These are phyloP conservation scores for Venturia oleaginea DNA, from an alignment of 2,329 filamentous ascomycete species.

Conservation along the genomic window DNA sequence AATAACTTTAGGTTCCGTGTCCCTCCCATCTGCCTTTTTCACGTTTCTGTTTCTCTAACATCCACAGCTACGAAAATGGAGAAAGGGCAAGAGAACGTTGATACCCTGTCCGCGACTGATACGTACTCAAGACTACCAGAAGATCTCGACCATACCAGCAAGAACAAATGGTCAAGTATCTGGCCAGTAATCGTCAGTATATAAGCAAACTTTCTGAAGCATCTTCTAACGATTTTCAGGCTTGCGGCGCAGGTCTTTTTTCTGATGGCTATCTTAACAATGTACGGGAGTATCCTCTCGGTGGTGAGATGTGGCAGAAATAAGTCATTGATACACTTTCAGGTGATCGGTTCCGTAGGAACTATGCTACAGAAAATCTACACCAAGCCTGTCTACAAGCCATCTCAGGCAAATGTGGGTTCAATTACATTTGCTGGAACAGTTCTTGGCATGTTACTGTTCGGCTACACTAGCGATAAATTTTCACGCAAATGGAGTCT, in stretches of 20 bases:
- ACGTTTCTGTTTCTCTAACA: background rate
- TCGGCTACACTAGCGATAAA: slow-evolving; percentile 73
- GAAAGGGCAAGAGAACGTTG: background rate
- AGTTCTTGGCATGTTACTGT: slow-evolving; percentile 70
- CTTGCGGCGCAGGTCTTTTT: slow-evolving; percentile 69
- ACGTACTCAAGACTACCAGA: background rate
- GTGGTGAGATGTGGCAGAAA: background rate
- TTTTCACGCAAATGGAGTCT: slow-evolving; percentile 79
- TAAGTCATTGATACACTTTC: background rate
- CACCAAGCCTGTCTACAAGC: slow-evolving; percentile 57
- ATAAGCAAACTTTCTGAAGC: background rate
- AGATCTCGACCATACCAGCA: slow-evolving; percentile 9
- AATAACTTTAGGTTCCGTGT: too few relatives aligned
- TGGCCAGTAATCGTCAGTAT: slow-evolving; percentile 12
- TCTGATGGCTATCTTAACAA: slow-evolving; percentile 90
- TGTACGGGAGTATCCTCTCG: slow-evolving; percentile 35
- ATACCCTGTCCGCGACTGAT: background rate
- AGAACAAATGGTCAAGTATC: slow-evolving; percentile 10
- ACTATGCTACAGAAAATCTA: slow-evolving; percentile 67
- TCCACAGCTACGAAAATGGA: background rate
- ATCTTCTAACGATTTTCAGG: background rate
- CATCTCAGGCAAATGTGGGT: slow-evolving; percentile 64
- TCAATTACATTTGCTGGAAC: slow-evolving; percentile 83
- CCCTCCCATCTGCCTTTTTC: too few relatives aligned
- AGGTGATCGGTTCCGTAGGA: slow-evolving; percentile 75